Base-by-base conservation (phyloP, 2,329 filamentous ascomycete genomes). In the Chrysoporthe deuterocubensis region DNA sequence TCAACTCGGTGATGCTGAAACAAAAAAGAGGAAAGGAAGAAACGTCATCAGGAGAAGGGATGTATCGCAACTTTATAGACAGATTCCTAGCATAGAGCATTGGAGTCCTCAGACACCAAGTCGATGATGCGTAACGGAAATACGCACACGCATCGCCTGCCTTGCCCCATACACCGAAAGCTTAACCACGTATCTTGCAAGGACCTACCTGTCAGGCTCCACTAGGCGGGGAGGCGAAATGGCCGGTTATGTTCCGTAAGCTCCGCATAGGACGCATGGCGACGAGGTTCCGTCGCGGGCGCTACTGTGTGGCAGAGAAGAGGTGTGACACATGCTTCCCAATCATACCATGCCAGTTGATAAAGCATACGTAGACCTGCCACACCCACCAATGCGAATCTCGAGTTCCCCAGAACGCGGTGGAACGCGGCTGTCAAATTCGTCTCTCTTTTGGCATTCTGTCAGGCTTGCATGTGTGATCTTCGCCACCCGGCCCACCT, bases 31-130 rank as follows among this genome's bases (percentile, higher is more conserved):
- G 54, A 11, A 21, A 48, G 50, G 26, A 50, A 34, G 8, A 34
- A 34, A 40, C n/a, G 18, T 37, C 56, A 52, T 52, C 50, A 13
- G 2, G 37, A 34, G 4, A 48, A 64, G 67, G 56, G 16, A 14
- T 40, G 26, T 9, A 60, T 57, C 65, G 18, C 8, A 26, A 32
- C 32, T 67, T 64, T 69, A 67, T 67, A 69, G 61, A 64, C 6
- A 11, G 16, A 16, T 13, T 18, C 43, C 26, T 43, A 40, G 26
- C n/a, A 42, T 21, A 26, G 6, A 61, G 9, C 13, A 62, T 54
- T 58, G 63, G 62, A 65, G 64, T 44, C 56, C 42, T 57, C 63
- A 50, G 14, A 26, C 44, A 37, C 37, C 37, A 54, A 56, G 13
- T 32, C 46, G 32, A 40, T 42, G 26, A 46, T 62, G 59, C 59